These are phyloP conservation scores for Halophytophthora batemanensis DNA, from an alignment of 352 stramenopile genomes.

Conservation along the genomic window DNA sequence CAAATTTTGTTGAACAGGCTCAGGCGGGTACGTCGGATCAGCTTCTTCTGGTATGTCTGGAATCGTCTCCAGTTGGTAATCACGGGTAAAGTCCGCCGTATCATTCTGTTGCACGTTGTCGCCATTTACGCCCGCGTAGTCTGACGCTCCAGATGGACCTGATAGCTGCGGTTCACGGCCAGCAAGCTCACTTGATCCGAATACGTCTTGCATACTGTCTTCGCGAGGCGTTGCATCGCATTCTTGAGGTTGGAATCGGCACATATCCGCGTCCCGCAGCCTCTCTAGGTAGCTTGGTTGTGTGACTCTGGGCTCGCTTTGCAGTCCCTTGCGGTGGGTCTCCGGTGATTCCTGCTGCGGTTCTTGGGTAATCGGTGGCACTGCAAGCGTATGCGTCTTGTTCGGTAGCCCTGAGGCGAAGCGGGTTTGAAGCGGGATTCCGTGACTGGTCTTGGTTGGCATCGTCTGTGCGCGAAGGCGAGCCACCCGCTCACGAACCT, in stretches of 20 bases:
- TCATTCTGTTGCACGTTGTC: too few species aligned
- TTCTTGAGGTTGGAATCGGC: background rate
- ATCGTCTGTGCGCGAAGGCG: slow-evolving; percentile 23
- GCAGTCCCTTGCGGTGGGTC: background rate
- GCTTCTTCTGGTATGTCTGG: background rate
- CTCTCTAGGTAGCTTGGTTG: slow-evolving; percentile 14
- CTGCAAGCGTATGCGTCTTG: background rate
- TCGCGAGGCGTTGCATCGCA: slow-evolving; percentile 7
- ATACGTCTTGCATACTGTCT: background rate
- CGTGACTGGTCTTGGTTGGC: slow-evolving; percentile 4
- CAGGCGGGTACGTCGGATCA: background rate
- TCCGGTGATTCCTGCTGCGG: background rate
- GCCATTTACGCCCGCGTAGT: too few species aligned
- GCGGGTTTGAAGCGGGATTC: slow-evolving; percentile 1
- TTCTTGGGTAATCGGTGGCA: slow-evolving; percentile 2
- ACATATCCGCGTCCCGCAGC: slow-evolving; percentile 14
- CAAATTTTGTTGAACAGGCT: background rate
- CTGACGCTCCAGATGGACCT: too few species aligned
- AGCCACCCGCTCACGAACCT: slow-evolving; percentile 21
- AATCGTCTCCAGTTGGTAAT: too few species aligned
- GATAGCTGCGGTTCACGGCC: too few species aligned
- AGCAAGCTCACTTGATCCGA: too few species aligned
- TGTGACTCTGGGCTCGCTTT: slow-evolving; percentile 1
- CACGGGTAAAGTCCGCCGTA: too few species aligned
- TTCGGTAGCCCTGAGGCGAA: background rate